phyloP scores from a whole-genome alignment of 148 eudicot species.

The Chenopodium album region DNA sequence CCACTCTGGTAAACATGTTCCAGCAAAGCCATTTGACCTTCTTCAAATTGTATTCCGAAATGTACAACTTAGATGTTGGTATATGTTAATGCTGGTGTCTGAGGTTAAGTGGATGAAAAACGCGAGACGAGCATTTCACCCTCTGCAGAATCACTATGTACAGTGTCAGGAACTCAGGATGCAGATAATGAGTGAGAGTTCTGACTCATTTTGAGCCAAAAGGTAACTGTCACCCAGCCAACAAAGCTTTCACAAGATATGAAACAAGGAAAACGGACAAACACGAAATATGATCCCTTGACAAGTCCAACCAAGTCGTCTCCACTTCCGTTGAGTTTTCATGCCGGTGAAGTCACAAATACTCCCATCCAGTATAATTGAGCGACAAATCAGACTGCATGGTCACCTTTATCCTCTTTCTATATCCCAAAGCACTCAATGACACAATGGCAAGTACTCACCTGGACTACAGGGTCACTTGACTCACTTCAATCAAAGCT shows the following conservation, averaged over 20 bases:
- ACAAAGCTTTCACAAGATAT: constrained; percentile 18
- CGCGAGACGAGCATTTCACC: constrained; percentile 18
- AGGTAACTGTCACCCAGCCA: constrained; percentile 14
- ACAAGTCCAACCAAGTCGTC: constrained; percentile 1
- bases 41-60: constrained; percentile 21
- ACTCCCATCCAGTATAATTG: constrained; percentile 24
- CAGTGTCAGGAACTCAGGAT: constrained; percentile 28
- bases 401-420: background rate
- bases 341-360: constrained; percentile 14
- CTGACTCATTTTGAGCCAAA: constrained; percentile 10
- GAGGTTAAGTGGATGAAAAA: constrained; percentile 7
- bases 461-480: constrained; percentile 15
- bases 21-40: constrained; percentile 1
- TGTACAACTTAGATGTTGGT: constrained; percentile 26
- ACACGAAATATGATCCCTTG: background rate
- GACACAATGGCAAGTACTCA: constrained; percentile 1
- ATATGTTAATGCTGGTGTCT: background rate
- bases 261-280: constrained; percentile 10
- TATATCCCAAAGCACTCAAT: constrained; percentile 10
- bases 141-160: constrained; percentile 27
- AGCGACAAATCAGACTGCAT: constrained; percentile 13
- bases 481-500: background rate
- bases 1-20: background rate
- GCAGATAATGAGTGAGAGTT: background rate
- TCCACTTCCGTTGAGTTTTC: constrained; percentile 6